Percentiles rank a stretch among this genome's conserved stretches.
Evolutionary conservation across 2,329 filamentous ascomycete genomes (phyloP).

Genomic region (Pestalotiopsis sp.): DNA sequence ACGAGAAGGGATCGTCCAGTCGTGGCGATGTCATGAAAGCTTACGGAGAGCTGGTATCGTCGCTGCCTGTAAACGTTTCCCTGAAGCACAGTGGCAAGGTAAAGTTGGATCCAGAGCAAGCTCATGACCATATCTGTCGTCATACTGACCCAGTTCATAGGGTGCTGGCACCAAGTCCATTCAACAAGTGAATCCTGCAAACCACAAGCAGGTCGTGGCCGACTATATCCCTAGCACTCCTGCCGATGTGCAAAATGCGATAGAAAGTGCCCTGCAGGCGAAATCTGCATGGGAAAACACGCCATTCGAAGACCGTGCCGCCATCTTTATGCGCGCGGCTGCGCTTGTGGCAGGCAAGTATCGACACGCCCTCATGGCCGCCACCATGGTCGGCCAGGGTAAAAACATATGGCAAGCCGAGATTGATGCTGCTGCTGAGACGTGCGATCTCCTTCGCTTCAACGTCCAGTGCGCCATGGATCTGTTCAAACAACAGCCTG

Average conservation of each 20-base stretch:
- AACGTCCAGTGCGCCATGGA: slow-evolving; percentile 93
- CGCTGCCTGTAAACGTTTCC: background rate
- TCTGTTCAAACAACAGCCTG: slow-evolving; percentile 81
- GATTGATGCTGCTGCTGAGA: slow-evolving; percentile 83
- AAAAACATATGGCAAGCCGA: slow-evolving; percentile 99
- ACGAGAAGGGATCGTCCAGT: background rate
- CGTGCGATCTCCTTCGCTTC: slow-evolving; percentile 90
- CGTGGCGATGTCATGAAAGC: background rate
- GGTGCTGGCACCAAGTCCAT: slow-evolving; percentile 62
- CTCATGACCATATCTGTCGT: background rate
- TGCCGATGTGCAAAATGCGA: background rate
- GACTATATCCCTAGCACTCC: slow-evolving; percentile 66
- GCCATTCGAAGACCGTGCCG: slow-evolving; percentile 87
- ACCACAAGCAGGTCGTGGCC: slow-evolving; percentile 75
- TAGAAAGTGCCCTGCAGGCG: slow-evolving; percentile 80
- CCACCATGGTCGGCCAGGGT: slow-evolving; percentile 93
- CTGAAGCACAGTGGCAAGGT: background rate
- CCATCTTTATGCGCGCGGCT: slow-evolving; percentile 93
- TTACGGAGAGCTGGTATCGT: background rate
- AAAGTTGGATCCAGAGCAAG: background rate
- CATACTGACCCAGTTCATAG: background rate
- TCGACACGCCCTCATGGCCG: slow-evolving; percentile 93
- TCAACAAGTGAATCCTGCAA: slow-evolving; percentile 77
- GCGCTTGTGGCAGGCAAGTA: slow-evolving; percentile 90
- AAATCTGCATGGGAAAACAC: slow-evolving; percentile 83